Evolutionary conservation across 2,329 filamentous ascomycete species (phyloP).

Genomic region (Penicillium sp.): DNA sequence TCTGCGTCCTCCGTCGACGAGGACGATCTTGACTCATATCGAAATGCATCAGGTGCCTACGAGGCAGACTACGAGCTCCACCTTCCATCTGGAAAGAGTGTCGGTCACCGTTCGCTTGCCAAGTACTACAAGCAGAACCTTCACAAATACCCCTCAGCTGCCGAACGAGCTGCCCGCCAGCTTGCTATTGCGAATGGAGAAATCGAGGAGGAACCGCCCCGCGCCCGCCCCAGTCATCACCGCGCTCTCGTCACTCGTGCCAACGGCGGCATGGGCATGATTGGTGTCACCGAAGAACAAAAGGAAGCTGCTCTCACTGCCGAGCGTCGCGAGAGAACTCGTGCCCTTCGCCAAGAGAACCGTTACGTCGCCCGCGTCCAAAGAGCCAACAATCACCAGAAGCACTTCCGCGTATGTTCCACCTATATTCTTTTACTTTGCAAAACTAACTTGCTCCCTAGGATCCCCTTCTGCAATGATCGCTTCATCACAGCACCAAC

Average conservation of each 20-base stretch:
- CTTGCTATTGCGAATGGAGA: constrained; percentile 56
- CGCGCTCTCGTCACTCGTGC: constrained; percentile 65
- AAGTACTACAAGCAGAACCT: constrained; percentile 93
- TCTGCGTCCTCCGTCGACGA: constrained; percentile 85
- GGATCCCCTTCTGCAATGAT: constrained; percentile 56
- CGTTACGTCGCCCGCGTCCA: constrained; percentile 70
- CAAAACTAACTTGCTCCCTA: constrained; percentile 27
- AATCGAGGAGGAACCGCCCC: constrained; percentile 49
- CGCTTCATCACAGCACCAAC: not conserved
- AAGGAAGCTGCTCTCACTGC: constrained; percentile 65
- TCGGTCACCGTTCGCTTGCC: constrained; percentile 84
- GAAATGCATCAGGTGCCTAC: constrained; percentile 72
- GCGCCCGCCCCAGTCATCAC: constrained; percentile 40
- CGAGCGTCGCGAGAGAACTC: constrained; percentile 68
- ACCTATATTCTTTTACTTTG: not conserved
- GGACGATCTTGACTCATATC: constrained; percentile 82
- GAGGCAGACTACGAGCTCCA: constrained; percentile 93
- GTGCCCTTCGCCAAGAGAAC: constrained; percentile 61
- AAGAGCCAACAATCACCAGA: constrained; percentile 73
- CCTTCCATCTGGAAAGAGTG: constrained; percentile 82
- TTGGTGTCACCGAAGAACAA: constrained; percentile 72
- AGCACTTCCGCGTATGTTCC: constrained; percentile 64
- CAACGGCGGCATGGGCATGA: constrained; percentile 73
- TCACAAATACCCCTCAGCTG: constrained; percentile 74
- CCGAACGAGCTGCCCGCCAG: constrained; percentile 68